A percentile compares a stretch with the other conserved stretches of the same genome.
These are phyloP conservation scores for Termitomyces sp. DNA, from an alignment of 768 basidiomycete genomes.

Conservation along the genomic window DNA sequence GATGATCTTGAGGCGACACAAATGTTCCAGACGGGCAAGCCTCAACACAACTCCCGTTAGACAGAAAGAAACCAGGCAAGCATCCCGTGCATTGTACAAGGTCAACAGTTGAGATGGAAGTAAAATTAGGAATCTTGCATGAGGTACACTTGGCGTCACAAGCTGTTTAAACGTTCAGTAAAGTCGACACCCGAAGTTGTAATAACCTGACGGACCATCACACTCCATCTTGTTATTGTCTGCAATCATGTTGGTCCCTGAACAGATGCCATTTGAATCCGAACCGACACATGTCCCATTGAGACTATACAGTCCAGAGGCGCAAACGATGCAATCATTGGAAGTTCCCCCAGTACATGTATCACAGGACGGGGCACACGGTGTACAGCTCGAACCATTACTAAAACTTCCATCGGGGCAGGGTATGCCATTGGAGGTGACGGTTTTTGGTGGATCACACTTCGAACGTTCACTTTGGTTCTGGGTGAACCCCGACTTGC, in stretches of 20 bases:
- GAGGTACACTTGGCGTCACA: conserved; percentile 77
- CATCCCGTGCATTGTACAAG: conserved; percentile 74
- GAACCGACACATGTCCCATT: conserved; percentile 66
- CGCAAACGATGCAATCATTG: conserved; percentile 66
- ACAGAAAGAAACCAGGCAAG: conserved; percentile 70
- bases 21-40: conserved; percentile 74
- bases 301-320: conserved; percentile 48
- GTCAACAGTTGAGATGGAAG: conserved; percentile 53
- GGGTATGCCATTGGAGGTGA: conserved; percentile 43
- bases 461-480: conserved; percentile 57
- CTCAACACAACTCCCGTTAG: conserved; percentile 60
- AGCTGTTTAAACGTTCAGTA: conserved; percentile 29
- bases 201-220: conserved; percentile 49
- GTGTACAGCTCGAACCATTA: conserved; percentile 43
- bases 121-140: conserved; percentile 73
- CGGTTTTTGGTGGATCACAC: conserved; percentile 49
- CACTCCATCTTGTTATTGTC: conserved; percentile 77
- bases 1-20: conserved; percentile 61
- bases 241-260: conserved; percentile 58
- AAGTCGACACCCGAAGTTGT: background rate
- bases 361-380: conserved; percentile 59
- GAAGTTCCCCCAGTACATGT: conserved; percentile 63
- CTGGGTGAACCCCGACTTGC: conserved; percentile 62
- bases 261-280: conserved; percentile 64
- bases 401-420: conserved; percentile 67